Evolutionary conservation across 1,284 basidiomycete genomes (phyloP).

Genomic region (Puccinia hordei): DNA sequence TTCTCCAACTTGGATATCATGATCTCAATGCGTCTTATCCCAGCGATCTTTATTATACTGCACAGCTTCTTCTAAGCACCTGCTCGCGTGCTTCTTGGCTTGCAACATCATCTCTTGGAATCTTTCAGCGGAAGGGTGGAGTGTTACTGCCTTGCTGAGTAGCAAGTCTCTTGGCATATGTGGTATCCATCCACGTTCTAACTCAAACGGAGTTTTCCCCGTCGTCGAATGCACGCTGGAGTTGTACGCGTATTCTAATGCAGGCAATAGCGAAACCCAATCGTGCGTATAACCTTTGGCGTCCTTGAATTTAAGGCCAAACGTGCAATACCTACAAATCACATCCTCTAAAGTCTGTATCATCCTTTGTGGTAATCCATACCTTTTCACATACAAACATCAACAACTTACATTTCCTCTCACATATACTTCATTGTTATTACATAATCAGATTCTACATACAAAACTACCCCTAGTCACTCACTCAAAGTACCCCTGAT

Average conservation of each 20-base stretch:
- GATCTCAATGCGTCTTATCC: no score
- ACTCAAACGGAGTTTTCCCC: neutral
- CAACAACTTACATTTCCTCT: no score
- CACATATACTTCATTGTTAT: no score
- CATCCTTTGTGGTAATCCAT: no score
- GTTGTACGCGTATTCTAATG: conserved; percentile 20
- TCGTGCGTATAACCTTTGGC: conserved; percentile 15
- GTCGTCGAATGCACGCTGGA: conserved; percentile 3
- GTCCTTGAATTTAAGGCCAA: neutral
- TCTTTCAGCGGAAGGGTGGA: neutral
- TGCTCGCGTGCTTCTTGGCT: neutral
- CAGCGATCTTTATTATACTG: neutral
- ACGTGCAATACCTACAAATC: conserved; percentile 9
- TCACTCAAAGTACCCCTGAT: no score
- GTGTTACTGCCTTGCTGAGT: neutral
- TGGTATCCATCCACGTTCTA: no score
- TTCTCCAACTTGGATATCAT: no score
- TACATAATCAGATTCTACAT: no score
- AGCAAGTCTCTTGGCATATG: no score
- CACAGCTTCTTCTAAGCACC: neutral
- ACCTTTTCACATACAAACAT: no score
- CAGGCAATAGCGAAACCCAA: conserved; percentile 22
- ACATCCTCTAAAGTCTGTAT: conserved; percentile 26
- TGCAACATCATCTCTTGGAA: conserved; percentile 13
- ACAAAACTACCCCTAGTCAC: no score